Evolutionary conservation across 1,284 basidiomycete species (phyloP).

Genomic region (Ganoderma lingzhi): DNA sequence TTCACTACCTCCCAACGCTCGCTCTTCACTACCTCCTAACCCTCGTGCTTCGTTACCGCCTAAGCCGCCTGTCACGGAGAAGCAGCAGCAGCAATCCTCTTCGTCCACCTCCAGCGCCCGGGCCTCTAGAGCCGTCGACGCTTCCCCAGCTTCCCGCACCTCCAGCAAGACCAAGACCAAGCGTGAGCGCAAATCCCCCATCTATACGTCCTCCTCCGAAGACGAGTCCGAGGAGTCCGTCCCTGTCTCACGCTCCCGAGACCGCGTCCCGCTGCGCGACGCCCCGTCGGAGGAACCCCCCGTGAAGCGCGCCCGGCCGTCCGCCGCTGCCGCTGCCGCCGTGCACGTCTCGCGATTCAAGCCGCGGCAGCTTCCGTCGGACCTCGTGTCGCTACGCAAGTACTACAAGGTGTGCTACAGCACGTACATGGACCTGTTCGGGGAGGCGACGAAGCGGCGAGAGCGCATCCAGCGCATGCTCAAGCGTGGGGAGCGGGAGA

Average conservation of each 20-base stretch:
- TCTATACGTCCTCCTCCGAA: slow-evolving; percentile 66
- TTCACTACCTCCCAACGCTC: slow-evolving; percentile 28
- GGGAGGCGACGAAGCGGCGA: slow-evolving; percentile 56
- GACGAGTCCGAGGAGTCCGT: slow-evolving; percentile 53
- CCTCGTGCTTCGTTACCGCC: slow-evolving; percentile 30
- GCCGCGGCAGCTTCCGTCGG: slow-evolving; percentile 50
- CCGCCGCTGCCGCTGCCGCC: slow-evolving; percentile 24
- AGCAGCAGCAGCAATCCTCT: slow-evolving; percentile 32
- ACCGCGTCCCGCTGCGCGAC: not conserved
- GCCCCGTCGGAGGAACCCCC: slow-evolving; percentile 26
- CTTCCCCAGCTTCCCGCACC: slow-evolving; percentile 19
- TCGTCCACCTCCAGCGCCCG: slow-evolving; percentile 34
- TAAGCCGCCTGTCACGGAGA: slow-evolving; percentile 28
- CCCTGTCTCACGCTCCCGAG: slow-evolving; percentile 14
- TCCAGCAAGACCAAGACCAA: slow-evolving; percentile 35
- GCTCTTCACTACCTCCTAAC: slow-evolving; percentile 28
- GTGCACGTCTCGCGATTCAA: slow-evolving; percentile 30
- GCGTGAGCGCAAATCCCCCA: slow-evolving; percentile 47
- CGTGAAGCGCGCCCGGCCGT: slow-evolving; percentile 16
- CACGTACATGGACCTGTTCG: slow-evolving; percentile 56
- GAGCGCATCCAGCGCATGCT: slow-evolving; percentile 55
- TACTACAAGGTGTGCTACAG: slow-evolving; percentile 60
- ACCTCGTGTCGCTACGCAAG: slow-evolving; percentile 57
- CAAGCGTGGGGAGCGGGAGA: slow-evolving; percentile 41
- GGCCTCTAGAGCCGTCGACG: slow-evolving; percentile 33